Conservation (phyloP, 1,284 basidiomycete species). For the Ganoderma sp. region DNA sequence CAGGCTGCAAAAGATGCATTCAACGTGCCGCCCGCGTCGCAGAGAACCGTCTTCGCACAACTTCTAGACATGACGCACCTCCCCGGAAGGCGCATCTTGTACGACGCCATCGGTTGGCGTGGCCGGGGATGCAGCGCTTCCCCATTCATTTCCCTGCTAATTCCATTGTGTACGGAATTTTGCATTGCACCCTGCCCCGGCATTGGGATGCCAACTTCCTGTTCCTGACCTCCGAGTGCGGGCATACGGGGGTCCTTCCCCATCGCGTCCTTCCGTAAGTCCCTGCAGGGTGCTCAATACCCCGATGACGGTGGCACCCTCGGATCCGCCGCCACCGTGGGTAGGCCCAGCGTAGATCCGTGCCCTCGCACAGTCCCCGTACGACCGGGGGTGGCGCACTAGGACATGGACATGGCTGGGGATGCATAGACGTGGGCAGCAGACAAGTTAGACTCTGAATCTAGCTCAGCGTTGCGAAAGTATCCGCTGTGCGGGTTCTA, state of each 20-base stretch:
- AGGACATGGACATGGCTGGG: background rate
- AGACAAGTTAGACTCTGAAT: background rate
- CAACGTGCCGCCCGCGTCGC: background rate
- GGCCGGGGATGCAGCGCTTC: background rate
- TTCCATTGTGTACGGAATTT: conserved; percentile 3
- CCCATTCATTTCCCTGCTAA: background rate
- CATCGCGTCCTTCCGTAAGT: background rate
- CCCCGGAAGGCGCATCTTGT: background rate
- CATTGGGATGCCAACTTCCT: background rate
- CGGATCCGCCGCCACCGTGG: background rate
- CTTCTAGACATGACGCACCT: background rate
- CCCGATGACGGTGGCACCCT: background rate
- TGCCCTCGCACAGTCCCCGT: background rate
- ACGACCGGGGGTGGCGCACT: background rate
- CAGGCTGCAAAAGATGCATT: background rate
- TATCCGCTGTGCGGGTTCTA: background rate
- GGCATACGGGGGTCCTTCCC: background rate
- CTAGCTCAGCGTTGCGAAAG: background rate
- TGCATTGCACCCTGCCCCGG: background rate
- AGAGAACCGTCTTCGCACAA: background rate
- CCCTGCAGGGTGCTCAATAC: background rate
- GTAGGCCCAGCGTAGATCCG: background rate
- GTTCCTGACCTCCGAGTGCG: background rate
- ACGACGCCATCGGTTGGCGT: background rate
- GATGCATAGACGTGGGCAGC: background rate